Conservation (phyloP, 2,329 filamentous ascomycete genomes). For the Venturiaceae sp. region DNA sequence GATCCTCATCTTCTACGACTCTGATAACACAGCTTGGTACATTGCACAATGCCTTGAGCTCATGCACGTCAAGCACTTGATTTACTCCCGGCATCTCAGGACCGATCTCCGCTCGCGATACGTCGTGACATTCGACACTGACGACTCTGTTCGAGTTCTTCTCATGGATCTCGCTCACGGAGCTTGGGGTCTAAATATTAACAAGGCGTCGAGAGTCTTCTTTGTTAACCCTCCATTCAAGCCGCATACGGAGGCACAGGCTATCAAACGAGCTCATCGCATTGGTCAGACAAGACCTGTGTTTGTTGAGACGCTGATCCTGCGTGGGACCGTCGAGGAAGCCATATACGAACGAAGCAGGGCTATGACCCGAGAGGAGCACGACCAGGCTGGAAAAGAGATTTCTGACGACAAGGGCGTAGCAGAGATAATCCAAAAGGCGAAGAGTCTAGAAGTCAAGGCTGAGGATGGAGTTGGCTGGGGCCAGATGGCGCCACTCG, state of each 20-base stretch:
- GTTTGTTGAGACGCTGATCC: conserved; percentile 74
- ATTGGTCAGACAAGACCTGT: conserved; percentile 76
- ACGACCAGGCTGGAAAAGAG: conserved; percentile 41
- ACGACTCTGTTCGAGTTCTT: conserved; percentile 60
- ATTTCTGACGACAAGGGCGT: conserved; percentile 50
- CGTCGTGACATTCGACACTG: conserved; percentile 66
- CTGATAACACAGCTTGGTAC: conserved; percentile 78
- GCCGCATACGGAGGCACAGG: conserved; percentile 76
- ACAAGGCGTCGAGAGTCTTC: conserved; percentile 73
- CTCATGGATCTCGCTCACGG: conserved; percentile 89
- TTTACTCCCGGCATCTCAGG: conserved; percentile 56
- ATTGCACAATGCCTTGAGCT: conserved; percentile 75
- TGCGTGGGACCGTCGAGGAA: conserved; percentile 75
- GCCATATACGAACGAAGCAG: conserved; percentile 65
- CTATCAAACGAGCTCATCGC: conserved; percentile 79
- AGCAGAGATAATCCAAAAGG: conserved; percentile 48
- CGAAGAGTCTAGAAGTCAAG: conserved; percentile 36
- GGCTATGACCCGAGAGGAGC: conserved; percentile 59
- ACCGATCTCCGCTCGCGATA: conserved; percentile 60
- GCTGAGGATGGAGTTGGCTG: conserved; percentile 19
- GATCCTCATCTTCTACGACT: conserved; percentile 87
- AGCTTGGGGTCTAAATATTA: conserved; percentile 79
- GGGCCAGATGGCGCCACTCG: conserved; percentile 31
- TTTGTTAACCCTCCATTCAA: conserved; percentile 85
- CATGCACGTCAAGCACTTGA: conserved; percentile 50